Base-by-base conservation (phyloP, 305 asterid species). In the Fraxinus greggii region DNA sequence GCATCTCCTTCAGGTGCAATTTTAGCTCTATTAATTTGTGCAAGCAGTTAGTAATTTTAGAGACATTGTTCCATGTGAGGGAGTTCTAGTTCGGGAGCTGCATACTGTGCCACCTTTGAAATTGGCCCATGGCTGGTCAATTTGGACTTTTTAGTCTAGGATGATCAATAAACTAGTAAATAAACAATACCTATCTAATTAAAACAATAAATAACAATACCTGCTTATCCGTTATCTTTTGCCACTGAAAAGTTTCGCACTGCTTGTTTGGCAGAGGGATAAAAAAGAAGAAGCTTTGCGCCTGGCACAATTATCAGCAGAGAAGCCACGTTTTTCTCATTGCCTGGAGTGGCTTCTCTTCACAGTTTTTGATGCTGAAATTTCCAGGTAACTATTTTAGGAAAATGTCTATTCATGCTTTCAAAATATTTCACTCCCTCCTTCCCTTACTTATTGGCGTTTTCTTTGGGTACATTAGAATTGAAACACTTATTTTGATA, bases 321-420 rank as follows among this genome's bases (percentile, higher is more conserved):
- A 93, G 95, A 97, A 97, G 92, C 99, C 98, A 79, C 98, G 93
- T 87, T 95, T 97, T 91, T 93, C 99, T 73, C 98, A 95, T 88
- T 97, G 98, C 88, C 90, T 97, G 82, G 99, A 97, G 88, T 97
- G 97, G 98, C 99, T 97, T 89, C 94, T 97, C 75, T 97, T 97
- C 90, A 97, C 99, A n/a, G 99, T 97, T 76, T 94, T 97, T 86
- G 99, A 97, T 84, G 98, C 99, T 82, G 98, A 93, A 84, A 92
- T 97, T 84, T 94, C 98, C 86, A 88, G 98, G 99, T 97, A 87
- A 83, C 65, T 67, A 56, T 24, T 63, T 26, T 24, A 63, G 72
- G 32, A 63, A 48, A 48, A 63, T 63, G 61, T 67, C 12, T 61
- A 6, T 40, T 7, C 51, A 0, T 33, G 7, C 36, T 33, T 33